phyloP scores from a whole-genome alignment of 2,329 filamentous ascomycete genomes.

The Sporothrix sp. region DNA sequence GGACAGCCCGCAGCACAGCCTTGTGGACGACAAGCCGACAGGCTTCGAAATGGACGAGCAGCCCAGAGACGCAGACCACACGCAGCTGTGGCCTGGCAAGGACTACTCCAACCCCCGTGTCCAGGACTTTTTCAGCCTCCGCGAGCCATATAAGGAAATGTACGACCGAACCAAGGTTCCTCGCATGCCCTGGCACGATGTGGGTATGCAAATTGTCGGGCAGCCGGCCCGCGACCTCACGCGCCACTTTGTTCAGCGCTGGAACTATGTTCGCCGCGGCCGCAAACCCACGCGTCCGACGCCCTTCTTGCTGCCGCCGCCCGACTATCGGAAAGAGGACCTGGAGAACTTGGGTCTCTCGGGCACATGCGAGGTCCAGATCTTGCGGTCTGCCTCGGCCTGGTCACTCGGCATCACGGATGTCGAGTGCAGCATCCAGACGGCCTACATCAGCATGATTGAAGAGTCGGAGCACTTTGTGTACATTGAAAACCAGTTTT shows the following conservation, averaged over 20 bases:
- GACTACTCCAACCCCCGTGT: constrained; percentile 96
- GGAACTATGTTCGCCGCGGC: constrained; percentile 93
- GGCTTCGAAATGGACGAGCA: constrained; percentile 74
- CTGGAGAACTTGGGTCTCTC: constrained; percentile 79
- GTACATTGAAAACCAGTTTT: constrained; percentile 99
- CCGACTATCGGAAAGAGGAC: constrained; percentile 80
- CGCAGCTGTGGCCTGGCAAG: constrained; percentile 93
- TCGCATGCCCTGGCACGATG: constrained; percentile 97
- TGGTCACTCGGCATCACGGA: constrained; percentile 90
- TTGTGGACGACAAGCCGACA: constrained; percentile 88
- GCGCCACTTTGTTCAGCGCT: constrained; percentile 91
- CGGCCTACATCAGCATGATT: constrained; percentile 89
- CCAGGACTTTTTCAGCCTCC: constrained; percentile 86
- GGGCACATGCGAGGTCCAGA: constrained; percentile 93
- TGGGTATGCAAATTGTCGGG: constrained; percentile 94
- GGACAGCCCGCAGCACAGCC: constrained; percentile 88
- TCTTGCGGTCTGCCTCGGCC: constrained; percentile 76
- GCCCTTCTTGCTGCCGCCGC: constrained; percentile 84
- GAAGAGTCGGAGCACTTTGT: constrained; percentile 93
- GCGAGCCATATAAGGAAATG: constrained; percentile 97
- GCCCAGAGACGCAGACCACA: constrained; percentile 85
- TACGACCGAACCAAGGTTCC: constrained; percentile 84
- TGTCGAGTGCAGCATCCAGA: constrained; percentile 90
- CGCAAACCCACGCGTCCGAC: constrained; percentile 89
- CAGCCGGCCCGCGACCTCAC: constrained; percentile 91